A percentile compares a stretch with the other conserved stretches of the same genome.
Conservation (phyloP, 2,329 filamentous ascomycete species). For the Fusarium praegraminearum region DNA sequence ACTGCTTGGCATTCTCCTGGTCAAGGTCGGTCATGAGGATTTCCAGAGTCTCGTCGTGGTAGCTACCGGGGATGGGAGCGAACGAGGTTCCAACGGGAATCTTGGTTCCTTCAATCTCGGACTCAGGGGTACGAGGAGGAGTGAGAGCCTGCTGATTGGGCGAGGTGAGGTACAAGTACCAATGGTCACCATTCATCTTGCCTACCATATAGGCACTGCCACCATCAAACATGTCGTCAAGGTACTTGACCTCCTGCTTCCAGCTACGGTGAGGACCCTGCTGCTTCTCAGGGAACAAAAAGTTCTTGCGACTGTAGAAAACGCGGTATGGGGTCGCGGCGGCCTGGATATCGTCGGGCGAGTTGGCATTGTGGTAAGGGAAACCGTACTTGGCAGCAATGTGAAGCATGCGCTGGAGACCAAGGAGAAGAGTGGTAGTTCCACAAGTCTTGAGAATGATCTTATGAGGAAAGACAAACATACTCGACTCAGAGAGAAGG, state of each 20-base stretch:
- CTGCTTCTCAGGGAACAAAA: slow-evolving; percentile 94
- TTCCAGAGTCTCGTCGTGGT: slow-evolving; percentile 80
- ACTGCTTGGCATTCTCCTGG: slow-evolving; percentile 76
- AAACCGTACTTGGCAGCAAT: slow-evolving; percentile 93
- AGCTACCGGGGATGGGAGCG: slow-evolving; percentile 59
- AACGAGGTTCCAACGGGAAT: slow-evolving; percentile 63
- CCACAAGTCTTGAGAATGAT: slow-evolving; percentile 98
- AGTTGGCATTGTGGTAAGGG: slow-evolving; percentile 77
- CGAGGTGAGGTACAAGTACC: slow-evolving; percentile 97
- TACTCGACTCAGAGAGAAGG: slow-evolving; percentile 97
- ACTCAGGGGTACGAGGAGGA: slow-evolving; percentile 81
- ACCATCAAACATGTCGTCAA: slow-evolving; percentile 90
- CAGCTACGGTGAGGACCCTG: slow-evolving; percentile 95
- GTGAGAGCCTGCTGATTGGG: slow-evolving; percentile 82
- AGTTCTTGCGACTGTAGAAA: slow-evolving; percentile 99
- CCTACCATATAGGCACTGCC: slow-evolving; percentile 99
- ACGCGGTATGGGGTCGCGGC: slow-evolving; percentile 93
- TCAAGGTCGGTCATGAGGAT: slow-evolving; percentile 80
- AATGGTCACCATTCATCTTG: slow-evolving; percentile 99
- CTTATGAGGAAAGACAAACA: slow-evolving; percentile 99
- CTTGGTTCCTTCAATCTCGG: slow-evolving; percentile 62
- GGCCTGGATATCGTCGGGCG: slow-evolving; percentile 74
- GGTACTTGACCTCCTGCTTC: slow-evolving; percentile 92
- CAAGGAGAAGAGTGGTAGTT: slow-evolving; percentile 91
- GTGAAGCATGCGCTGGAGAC: slow-evolving; percentile 89